phyloP scores from a whole-genome alignment of 306 rosid species.

The Quercus bicolor region DNA sequence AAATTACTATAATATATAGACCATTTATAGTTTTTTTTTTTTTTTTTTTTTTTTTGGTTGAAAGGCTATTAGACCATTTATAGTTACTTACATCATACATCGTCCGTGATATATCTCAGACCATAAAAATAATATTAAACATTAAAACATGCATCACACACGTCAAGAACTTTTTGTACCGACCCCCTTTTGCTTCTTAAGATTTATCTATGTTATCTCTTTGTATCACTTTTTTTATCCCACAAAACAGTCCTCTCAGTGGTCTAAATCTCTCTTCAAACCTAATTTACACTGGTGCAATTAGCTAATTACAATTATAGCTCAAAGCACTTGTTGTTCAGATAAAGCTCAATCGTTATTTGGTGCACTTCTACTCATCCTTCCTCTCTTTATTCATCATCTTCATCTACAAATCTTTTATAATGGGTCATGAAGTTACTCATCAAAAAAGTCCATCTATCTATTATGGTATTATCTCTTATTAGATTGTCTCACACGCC shows the following conservation, averaged over 20 bases:
- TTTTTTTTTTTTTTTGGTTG: too few species aligned
- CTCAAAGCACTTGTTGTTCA: constrained; percentile 12
- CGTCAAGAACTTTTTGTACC: constrained; percentile 4
- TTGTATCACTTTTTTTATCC: constrained; percentile 16
- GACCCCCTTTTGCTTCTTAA: not conserved
- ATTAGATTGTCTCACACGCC: constrained; percentile 4
- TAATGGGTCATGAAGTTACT: constrained; percentile 14
- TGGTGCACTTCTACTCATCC: constrained; percentile 25
- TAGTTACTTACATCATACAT: constrained; percentile 22
- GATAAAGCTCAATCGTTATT: constrained; percentile 19
- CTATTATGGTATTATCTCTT: constrained; percentile 8
- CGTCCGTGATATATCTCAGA: not conserved
- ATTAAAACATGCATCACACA: constrained; percentile 23
- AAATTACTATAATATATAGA: constrained; percentile 8
- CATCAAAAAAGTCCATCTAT: not conserved
- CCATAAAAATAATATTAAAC: not conserved
- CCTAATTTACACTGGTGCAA: constrained; percentile 20
- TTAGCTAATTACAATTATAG: constrained; percentile 5
- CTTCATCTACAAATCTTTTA: constrained; percentile 8
- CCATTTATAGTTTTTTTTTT: not conserved
- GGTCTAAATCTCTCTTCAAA: constrained; percentile 17
- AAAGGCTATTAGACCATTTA: too few species aligned
- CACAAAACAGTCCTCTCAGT: constrained; percentile 15
- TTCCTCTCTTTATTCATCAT: constrained; percentile 42
- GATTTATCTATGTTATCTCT: constrained; percentile 21